Conservation (phyloP, 2,329 filamentous ascomycete species). For the Blastomyces emzantsi region DNA sequence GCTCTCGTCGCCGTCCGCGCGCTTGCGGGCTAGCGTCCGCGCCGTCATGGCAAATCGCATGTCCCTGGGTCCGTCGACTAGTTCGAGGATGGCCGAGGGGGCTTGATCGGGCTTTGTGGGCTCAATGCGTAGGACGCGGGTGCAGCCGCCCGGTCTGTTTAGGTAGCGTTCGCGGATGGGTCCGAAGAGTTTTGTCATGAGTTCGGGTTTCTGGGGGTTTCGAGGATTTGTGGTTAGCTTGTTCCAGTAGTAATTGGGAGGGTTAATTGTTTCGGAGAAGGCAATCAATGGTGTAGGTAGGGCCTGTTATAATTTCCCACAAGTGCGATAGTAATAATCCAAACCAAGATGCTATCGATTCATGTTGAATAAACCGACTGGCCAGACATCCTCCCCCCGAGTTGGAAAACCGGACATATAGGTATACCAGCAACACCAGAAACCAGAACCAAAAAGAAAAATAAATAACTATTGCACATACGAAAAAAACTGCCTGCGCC, state of each 20-base stretch:
- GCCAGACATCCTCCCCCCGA: too few relatives aligned
- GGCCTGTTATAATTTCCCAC: not conserved
- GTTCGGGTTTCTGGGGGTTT: slow-evolving; percentile 29
- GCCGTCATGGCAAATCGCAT: slow-evolving; percentile 93
- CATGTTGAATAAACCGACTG: not conserved
- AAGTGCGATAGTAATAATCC: not conserved
- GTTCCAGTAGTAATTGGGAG: not conserved
- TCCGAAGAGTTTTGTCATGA: slow-evolving; percentile 78
- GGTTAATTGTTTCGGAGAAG: not conserved
- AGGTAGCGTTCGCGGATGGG: slow-evolving; percentile 71
- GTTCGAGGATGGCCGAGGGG: slow-evolving; percentile 79
- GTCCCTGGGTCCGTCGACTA: slow-evolving; percentile 90
- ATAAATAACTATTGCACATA: slow-evolving; percentile 40
- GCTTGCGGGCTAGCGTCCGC: slow-evolving; percentile 60
- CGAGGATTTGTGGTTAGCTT: not conserved
- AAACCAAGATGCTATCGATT: not conserved
- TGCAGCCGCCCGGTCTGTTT: slow-evolving; percentile 80
- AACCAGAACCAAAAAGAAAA: not conserved
- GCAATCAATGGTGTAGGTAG: not conserved
- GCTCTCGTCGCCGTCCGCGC: slow-evolving; percentile 44
- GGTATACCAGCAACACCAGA: not conserved
- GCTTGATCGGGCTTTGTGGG: slow-evolving; percentile 82
- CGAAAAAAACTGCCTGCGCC: slow-evolving; percentile 77
- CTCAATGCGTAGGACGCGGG: slow-evolving; percentile 85
- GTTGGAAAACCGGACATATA: not conserved